Conservation (phyloP, 805 yeast genomes). For the Teunomyces gatunensis region DNA sequence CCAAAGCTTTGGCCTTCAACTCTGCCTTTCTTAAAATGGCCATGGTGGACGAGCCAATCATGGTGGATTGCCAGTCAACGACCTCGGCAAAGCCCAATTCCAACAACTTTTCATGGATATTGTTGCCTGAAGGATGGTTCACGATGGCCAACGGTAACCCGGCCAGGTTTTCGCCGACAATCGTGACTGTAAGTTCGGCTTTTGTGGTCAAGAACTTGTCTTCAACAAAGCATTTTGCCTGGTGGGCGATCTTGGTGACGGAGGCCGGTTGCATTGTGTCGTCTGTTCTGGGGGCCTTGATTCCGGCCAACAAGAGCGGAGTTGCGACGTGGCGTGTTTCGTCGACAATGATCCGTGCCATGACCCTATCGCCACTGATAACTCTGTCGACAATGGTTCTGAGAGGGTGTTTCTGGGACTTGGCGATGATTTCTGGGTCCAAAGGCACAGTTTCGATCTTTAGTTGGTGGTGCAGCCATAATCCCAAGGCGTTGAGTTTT, state of each 20-base stretch:
- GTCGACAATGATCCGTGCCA: slow-evolving; percentile 53
- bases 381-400: slow-evolving; percentile 71
- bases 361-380: slow-evolving; percentile 74
- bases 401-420: slow-evolving; percentile 41
- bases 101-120: slow-evolving; percentile 65
- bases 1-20: slow-evolving; percentile 56
- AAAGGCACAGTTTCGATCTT: slow-evolving; percentile 24
- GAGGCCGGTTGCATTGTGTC: slow-evolving; percentile 35
- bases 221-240: slow-evolving; percentile 64
- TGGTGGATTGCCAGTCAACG: slow-evolving; percentile 74
- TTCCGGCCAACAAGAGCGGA: slow-evolving; percentile 69
- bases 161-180: slow-evolving; percentile 60
- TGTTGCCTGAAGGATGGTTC: slow-evolving; percentile 70
- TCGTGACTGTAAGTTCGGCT: slow-evolving; percentile 47
- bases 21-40: slow-evolving; percentile 60
- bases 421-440: slow-evolving; percentile 29
- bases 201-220: slow-evolving; percentile 59
- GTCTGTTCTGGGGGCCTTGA: slow-evolving; percentile 68
- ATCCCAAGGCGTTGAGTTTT: slow-evolving; percentile 46
- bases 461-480: slow-evolving; percentile 42
- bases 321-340: slow-evolving; percentile 53
- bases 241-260: slow-evolving; percentile 63
- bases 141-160: slow-evolving; percentile 61
- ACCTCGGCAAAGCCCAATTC: slow-evolving; percentile 71
- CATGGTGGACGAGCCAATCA: slow-evolving; percentile 68